Percentiles rank a stretch among this genome's conserved stretches.
phyloP scores from a whole-genome alignment of 805 yeast species.

The Schwanniomyces sp. region DNA sequence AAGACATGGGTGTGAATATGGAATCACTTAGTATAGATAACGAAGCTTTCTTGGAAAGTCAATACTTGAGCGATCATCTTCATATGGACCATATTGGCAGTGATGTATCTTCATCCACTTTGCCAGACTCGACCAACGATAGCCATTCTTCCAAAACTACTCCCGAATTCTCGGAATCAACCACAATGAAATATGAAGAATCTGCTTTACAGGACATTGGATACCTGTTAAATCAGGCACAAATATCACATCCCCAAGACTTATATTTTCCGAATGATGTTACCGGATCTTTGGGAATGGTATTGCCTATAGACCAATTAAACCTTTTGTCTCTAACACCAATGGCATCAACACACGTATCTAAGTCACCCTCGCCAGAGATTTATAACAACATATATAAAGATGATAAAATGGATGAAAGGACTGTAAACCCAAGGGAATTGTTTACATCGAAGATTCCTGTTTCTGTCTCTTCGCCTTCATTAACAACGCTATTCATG shows the following conservation, averaged over 20 bases:
- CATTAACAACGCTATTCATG: slow-evolving; percentile 10
- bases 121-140: slow-evolving; percentile 2
- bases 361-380: slow-evolving; percentile 17
- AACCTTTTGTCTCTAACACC: slow-evolving; percentile 20
- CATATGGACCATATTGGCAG: slow-evolving; percentile 1
- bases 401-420: slow-evolving; percentile 11
- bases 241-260: neutral
- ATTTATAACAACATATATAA: slow-evolving; percentile 3
- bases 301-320: slow-evolving; percentile 24
- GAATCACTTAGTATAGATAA: neutral
- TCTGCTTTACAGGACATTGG: neutral
- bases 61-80: neutral
- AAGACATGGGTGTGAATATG: neutral
- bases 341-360: slow-evolving; percentile 6
- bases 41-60: neutral
- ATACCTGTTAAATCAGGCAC: neutral
- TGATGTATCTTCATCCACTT: slow-evolving; percentile 5
- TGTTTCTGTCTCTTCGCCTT: slow-evolving; percentile 9
- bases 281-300: slow-evolving; percentile 1
- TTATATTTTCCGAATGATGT: neutral
- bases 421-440: slow-evolving; percentile 35
- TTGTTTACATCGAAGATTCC: slow-evolving; percentile 15
- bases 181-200: slow-evolving; percentile 1
- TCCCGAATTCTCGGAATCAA: slow-evolving; percentile 4
- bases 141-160: slow-evolving; percentile 5